Conservation (phyloP, 2,329 filamentous ascomycete genomes). For the Exserohilum rostratum region DNA sequence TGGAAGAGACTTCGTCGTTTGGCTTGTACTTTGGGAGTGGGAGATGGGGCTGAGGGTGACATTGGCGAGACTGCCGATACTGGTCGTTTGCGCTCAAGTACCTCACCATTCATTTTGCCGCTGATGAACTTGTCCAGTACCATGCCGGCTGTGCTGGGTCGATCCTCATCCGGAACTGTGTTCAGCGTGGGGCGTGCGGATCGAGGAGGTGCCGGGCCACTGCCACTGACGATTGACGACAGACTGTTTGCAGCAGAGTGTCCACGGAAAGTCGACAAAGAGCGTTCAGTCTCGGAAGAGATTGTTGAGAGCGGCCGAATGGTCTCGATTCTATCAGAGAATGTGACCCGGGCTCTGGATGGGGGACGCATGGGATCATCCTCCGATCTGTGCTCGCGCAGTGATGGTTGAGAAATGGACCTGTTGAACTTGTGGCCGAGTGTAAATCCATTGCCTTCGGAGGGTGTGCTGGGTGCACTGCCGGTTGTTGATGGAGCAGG, state of each 20-base stretch:
- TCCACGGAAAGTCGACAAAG: constrained; percentile 69
- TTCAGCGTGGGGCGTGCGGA: constrained; percentile 48
- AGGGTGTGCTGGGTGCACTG: constrained; percentile 70
- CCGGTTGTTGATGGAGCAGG: constrained; percentile 58
- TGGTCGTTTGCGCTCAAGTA: constrained; percentile 42
- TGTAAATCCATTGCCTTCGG: constrained; percentile 52
- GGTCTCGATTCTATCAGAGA: constrained; percentile 83
- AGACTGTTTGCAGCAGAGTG: constrained; percentile 81
- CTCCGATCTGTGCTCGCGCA: constrained; percentile 32
- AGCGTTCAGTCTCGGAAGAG: constrained; percentile 83
- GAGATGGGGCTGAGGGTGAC: constrained; percentile 11
- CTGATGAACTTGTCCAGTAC: constrained; percentile 60
- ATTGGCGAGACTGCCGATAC: constrained; percentile 44
- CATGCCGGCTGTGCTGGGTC: constrained; percentile 75
- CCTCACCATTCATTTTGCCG: constrained; percentile 31
- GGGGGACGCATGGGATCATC: constrained; percentile 42
- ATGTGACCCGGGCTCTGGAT: constrained; percentile 74
- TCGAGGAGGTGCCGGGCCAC: constrained; percentile 55
- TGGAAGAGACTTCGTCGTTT: constrained; percentile 50
- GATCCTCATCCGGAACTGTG: constrained; percentile 50
- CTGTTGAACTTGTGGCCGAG: constrained; percentile 47
- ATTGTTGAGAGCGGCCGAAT: constrained; percentile 83
- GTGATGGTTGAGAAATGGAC: constrained; percentile 49
- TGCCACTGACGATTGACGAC: constrained; percentile 73
- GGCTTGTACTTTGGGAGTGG: constrained; percentile 20